These are phyloP conservation scores for Suzukiozyma palmioleophila DNA, from an alignment of 1,139 yeast species.

Conservation along the genomic window DNA sequence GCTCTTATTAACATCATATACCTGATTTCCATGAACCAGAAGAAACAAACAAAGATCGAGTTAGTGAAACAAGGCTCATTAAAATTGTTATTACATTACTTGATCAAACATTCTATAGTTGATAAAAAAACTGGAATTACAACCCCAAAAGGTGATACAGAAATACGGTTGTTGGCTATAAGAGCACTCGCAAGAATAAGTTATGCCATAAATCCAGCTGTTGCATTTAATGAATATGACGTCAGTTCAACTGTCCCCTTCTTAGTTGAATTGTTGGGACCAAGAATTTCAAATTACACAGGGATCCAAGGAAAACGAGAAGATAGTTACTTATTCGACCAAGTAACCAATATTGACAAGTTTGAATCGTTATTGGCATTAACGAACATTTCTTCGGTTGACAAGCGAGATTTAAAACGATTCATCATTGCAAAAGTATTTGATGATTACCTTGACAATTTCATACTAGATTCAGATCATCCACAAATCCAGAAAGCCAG, in stretches of 20 bases:
- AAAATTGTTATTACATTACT: constrained; percentile 31
- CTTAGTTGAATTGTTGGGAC: constrained; percentile 42
- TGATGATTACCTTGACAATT: constrained; percentile 29
- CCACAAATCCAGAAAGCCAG: constrained; percentile 38
- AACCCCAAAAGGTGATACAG: constrained; percentile 16
- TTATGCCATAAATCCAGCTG: constrained; percentile 35
- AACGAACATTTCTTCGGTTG: constrained; percentile 41
- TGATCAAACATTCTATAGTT: constrained; percentile 29
- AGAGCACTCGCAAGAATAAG: constrained; percentile 41
- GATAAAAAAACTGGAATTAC: constrained; percentile 13
- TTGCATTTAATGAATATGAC: constrained; percentile 39
- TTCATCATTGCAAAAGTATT: constrained; percentile 30
- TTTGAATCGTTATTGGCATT: constrained; percentile 45
- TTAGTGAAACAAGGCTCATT: constrained; percentile 47
- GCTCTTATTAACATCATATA: constrained; percentile 22
- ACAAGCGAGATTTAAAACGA: constrained; percentile 25
- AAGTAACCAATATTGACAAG: constrained; percentile 31
- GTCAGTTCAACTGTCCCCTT: constrained; percentile 42
- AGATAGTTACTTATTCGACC: constrained; percentile 20
- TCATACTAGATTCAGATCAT: constrained; percentile 35
- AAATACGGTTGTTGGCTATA: constrained; percentile 24
- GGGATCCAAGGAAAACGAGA: constrained; percentile 10
- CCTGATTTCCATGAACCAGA: constrained; percentile 24
- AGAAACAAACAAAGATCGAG: constrained; percentile 24
- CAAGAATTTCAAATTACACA: constrained; percentile 21